A percentile compares a stretch with the other conserved stretches of the same genome.
Evolutionary conservation across 2,329 filamentous ascomycete genomes (phyloP).

Genomic region (Coniella lustricola): DNA sequence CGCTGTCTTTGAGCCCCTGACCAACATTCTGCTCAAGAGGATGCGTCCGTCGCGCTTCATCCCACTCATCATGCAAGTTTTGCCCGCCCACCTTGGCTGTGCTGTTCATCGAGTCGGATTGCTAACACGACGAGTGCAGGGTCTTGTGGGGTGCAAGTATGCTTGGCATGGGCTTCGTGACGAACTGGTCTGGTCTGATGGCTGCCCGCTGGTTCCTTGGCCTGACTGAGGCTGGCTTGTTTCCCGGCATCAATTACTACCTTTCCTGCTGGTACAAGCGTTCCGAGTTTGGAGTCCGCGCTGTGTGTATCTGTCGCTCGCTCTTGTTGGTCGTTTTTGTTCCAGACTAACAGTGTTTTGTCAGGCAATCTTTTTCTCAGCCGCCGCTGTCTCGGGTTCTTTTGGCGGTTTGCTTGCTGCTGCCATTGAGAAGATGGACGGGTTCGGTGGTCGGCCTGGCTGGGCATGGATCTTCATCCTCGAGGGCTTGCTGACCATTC

Average conservation of each 20-base stretch:
- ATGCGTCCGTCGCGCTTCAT: slow-evolving; percentile 73
- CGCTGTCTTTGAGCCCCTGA: slow-evolving; percentile 67
- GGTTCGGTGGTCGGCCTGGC: slow-evolving; percentile 43
- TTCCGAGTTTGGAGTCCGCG: slow-evolving; percentile 66
- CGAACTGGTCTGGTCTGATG: slow-evolving; percentile 58
- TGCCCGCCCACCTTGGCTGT: not conserved
- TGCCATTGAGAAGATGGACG: slow-evolving; percentile 60
- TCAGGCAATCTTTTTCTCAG: slow-evolving; percentile 69
- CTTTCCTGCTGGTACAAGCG: slow-evolving; percentile 74
- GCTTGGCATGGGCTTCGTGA: slow-evolving; percentile 61
- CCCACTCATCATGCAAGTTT: slow-evolving; percentile 67
- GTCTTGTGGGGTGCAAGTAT: slow-evolving; percentile 61
- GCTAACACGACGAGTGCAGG: slow-evolving; percentile 29
- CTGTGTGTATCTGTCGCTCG: slow-evolving; percentile 17
- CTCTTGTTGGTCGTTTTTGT: not conserved
- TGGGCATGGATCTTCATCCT: slow-evolving; percentile 61
- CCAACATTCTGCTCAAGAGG: slow-evolving; percentile 73
- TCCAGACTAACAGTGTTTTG: not conserved
- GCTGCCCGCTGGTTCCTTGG: slow-evolving; percentile 66
- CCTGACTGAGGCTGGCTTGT: slow-evolving; percentile 67
- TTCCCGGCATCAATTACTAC: slow-evolving; percentile 63
- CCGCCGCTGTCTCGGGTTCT: slow-evolving; percentile 67
- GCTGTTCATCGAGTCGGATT: not conserved
- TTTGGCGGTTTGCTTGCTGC: slow-evolving; percentile 66
- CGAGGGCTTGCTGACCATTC: slow-evolving; percentile 59